Percentiles rank a stretch among this genome's conserved stretches.
phyloP scores from a whole-genome alignment of 345 rosid genomes.

The Eutrema heterophyllum region DNA sequence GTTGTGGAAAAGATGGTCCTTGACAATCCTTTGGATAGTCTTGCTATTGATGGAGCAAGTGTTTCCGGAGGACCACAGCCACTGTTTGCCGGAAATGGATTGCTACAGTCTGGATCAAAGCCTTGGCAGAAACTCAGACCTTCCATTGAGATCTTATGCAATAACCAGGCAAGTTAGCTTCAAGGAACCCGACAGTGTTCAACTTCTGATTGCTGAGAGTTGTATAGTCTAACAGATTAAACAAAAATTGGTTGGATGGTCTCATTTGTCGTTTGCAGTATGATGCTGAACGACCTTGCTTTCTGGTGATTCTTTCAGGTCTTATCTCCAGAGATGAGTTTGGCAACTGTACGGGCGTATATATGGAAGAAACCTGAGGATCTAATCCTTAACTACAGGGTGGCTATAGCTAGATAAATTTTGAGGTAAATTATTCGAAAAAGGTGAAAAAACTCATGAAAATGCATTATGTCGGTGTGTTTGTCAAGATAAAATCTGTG shows the following conservation, averaged over 20 bases:
- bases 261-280: background rate
- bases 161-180: conserved; percentile 75
- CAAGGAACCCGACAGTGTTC: background rate
- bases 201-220: background rate
- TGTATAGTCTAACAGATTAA: background rate
- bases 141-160: conserved; percentile 87
- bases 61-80: conserved; percentile 66
- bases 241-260: background rate
- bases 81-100: conserved; percentile 61
- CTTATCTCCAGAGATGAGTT: conserved; percentile 92
- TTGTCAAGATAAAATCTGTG: conserved; percentile 19
- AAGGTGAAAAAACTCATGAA: conserved; percentile 1
- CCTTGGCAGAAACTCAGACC: conserved; percentile 81
- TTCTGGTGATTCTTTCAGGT: conserved; percentile 47
- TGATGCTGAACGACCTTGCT: conserved; percentile 9
- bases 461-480: conserved; percentile 25
- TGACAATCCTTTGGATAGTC: conserved; percentile 70
- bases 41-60: conserved; percentile 51
- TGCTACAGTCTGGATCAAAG: conserved; percentile 61
- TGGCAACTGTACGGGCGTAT: conserved; percentile 89
- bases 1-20: conserved; percentile 87
- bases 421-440: conserved; percentile 23
- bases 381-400: conserved; percentile 83
- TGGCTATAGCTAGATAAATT: conserved; percentile 62
- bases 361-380: conserved; percentile 98